phyloP scores from a whole-genome alignment of 768 basidiomycete species.

The Auriscalpium vulgare region DNA sequence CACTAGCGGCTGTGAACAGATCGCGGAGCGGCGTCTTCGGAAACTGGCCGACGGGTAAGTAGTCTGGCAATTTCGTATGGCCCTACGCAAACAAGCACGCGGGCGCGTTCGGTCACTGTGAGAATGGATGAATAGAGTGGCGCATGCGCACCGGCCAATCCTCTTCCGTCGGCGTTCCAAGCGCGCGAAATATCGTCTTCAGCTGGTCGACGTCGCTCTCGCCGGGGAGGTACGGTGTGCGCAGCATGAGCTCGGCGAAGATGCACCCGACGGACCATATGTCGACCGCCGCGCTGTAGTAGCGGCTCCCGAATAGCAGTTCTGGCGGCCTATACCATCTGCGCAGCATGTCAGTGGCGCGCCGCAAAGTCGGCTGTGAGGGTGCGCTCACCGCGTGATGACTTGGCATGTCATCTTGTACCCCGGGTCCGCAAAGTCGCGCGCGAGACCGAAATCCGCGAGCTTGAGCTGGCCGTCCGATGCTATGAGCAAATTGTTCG shows the following conservation, averaged over 20 bases:
- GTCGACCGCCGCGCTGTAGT: constrained; percentile 89
- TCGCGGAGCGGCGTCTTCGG: constrained; percentile 76
- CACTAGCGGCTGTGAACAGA: constrained; percentile 85
- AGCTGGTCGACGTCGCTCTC: constrained; percentile 97
- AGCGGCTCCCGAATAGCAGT: constrained; percentile 82
- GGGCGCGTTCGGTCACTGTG: neutral
- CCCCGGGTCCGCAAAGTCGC: constrained; percentile 92
- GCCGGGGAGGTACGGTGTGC: constrained; percentile 91
- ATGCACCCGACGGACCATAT: constrained; percentile 98
- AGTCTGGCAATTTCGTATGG: constrained; percentile 86
- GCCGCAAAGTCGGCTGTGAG: constrained; percentile 1
- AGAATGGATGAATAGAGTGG: neutral
- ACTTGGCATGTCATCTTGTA: constrained; percentile 98
- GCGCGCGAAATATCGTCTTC: constrained; percentile 86
- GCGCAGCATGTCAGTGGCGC: neutral
- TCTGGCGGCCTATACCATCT: constrained; percentile 99
- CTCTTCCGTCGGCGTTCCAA: constrained; percentile 93
- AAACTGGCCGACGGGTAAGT: constrained; percentile 78
- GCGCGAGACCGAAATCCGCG: constrained; percentile 96
- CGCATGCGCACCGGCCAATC: constrained; percentile 81
- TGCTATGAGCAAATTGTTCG: constrained; percentile 94
- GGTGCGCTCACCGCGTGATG: constrained; percentile 75
- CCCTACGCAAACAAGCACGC: constrained; percentile 43
- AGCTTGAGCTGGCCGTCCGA: constrained; percentile 89
- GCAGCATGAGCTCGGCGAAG: constrained; percentile 93